Conservation (phyloP, 1,284 basidiomycete genomes). For the Cutaneotrichosporon daszewskae region DNA sequence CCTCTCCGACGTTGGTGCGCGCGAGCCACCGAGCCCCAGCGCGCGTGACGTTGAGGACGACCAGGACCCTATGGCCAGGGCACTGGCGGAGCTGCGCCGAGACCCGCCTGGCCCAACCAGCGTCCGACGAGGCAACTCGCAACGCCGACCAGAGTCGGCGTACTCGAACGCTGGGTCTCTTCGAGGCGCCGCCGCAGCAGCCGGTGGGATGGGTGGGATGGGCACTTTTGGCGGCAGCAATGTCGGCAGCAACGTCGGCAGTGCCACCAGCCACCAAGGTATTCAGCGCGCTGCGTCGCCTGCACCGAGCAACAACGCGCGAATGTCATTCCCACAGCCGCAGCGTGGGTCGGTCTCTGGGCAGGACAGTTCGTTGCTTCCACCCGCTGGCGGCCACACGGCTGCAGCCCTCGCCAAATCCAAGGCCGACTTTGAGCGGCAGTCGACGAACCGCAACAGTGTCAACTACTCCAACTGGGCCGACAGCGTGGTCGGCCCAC, state of each 20-base stretch:
- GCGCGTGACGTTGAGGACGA: constrained; percentile 49
- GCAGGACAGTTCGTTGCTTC: constrained; percentile 45
- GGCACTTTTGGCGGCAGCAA: too few relatives aligned
- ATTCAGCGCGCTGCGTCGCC: constrained; percentile 23
- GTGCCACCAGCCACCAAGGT: neutral
- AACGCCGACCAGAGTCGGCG: constrained; percentile 39
- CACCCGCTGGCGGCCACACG: constrained; percentile 46
- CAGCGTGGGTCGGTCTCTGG: too few relatives aligned
- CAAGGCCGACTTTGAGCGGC: constrained; percentile 46
- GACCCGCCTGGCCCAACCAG: constrained; percentile 39
- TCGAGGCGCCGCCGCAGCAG: neutral
- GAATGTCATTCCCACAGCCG: constrained; percentile 11
- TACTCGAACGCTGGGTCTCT: constrained; percentile 24
- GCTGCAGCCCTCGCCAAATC: constrained; percentile 46
- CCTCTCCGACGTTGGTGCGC: neutral
- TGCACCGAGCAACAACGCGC: constrained; percentile 24
- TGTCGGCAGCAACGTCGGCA: neutral
- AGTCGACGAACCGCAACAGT: constrained; percentile 27
- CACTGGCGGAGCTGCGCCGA: constrained; percentile 8
- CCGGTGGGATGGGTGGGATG: too few relatives aligned
- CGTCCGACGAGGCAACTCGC: constrained; percentile 39
- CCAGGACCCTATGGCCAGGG: constrained; percentile 65
- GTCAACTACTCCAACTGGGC: constrained; percentile 54
- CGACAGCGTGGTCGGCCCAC: constrained; percentile 66
- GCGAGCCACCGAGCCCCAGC: constrained; percentile 25